Evolutionary conservation across 2,329 filamentous ascomycete genomes (phyloP), one percentile per base, ranked within the genome.

Genomic region (Bipolaris sorokiniana): DNA sequence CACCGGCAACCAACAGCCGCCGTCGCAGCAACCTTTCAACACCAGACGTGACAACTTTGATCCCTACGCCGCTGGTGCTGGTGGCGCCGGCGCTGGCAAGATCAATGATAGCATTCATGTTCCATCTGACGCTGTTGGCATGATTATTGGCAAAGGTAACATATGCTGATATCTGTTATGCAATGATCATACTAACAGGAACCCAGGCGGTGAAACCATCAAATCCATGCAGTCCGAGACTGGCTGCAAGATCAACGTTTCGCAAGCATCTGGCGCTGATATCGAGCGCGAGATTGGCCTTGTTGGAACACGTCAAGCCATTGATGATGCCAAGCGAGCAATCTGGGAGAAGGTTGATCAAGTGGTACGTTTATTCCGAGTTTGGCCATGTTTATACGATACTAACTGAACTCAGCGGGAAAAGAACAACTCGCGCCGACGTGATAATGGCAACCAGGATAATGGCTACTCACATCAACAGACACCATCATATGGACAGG

Each of bases 201-300:
- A 34, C 15, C 7, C 50, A 83, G 84, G 91, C 54, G 92, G 92
- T 63, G 92, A 97, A 79, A 96, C 92, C 0, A 97, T 97, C 73
- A 92, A 93, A 64, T 91, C 96, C 66, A 96, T 97, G 89, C 92
- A 97, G 76, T 89, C 88, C 71, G 84, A 82, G 31, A 95, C 91
- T 5, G 90, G 91, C 44, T 97, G 93, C 84, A 96, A 96, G 80
- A 96, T 97, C 81, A 97, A 97, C 69, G 92, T 97, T 23, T 90
- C 91, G 31, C 90, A 91, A 69, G 88, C 91, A 7, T 88, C 88
- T 34, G 90, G 90, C 15, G 88, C 90, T 48, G 92, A 96, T 72
- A 84, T 88, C 56, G 89, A 95, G 75, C 88, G 92, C 70, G 90
- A 96, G 76, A 96, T 97, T 71, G 91, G 90, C 44, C 83, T 97